Evolutionary conservation across 345 rosid genomes (phyloP), one percentile per base, ranked within the genome.

Genomic region (Eucalyptus pumila): DNA sequence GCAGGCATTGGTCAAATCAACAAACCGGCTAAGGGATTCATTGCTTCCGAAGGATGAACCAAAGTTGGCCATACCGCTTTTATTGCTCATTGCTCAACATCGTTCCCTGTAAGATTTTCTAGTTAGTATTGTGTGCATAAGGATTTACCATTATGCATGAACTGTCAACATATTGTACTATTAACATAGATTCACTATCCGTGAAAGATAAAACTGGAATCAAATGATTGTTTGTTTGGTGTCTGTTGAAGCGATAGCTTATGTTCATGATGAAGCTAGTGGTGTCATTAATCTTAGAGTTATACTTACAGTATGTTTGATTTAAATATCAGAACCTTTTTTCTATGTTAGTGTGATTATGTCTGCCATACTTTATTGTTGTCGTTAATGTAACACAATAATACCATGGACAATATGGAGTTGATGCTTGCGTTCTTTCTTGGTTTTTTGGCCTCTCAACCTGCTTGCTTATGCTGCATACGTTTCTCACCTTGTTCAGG

Each of bases 1-100:
- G 95, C 97, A 98, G 99, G 99, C 99, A 72, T 93, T 98, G 93
- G 69, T 96, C 88, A 98, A 98, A 93, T 98, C 99, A 86, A 96
- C 99, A 76, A 95, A 95, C 91, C 94, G 99, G 91, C 94, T 98
- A 65, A 93, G 98, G 89, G 99, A 98, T 90, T 96, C 99, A 4
- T 93, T 98, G 93, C 96, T 97, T 90, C 95, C 99, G 16, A 96
- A 94, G 93, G 99, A 97, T 93, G 99, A 98, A 90, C 97, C 97
- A 54, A 98, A 96, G 92, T 91, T 97, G 92, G 99, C 99, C 49
- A 91, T 96, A 88, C 99, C 99, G 37, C 96, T 97, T 90, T 92
- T 98, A 92, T 91, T 98, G 88, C 99, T 98, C 92, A 91, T 98
- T 72, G 99, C 99, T 80, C 99, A 98, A 90, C 98, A 98, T 89